Percentiles rank a stretch among this genome's conserved stretches.
Conservation (phyloP, 306 rosid genomes). For the Echinosophora koreensis region DNA sequence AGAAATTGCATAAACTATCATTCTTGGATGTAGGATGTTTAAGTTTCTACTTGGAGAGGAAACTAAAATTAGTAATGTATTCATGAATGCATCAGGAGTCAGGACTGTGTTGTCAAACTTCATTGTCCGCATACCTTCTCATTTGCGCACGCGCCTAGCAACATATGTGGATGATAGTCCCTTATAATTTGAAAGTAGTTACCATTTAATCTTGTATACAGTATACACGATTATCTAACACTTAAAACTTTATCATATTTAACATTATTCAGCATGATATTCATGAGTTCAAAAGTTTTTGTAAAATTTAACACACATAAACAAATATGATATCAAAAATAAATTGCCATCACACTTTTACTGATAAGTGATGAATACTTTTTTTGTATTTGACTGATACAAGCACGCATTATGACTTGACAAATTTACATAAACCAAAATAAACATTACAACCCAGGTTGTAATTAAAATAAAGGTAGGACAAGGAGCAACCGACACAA, state of each 20-base stretch:
- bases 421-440: neutral
- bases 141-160: no score
- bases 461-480: neutral
- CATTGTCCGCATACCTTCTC: neutral
- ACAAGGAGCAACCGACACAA: neutral
- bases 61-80: no score
- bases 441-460: neutral
- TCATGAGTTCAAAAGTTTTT: neutral
- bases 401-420: neutral
- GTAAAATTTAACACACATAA: neutral
- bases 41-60: neutral
- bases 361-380: neutral
- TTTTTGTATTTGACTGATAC: neutral
- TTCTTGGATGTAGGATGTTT: neutral
- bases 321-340: neutral
- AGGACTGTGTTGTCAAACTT: neutral
- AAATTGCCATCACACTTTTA: neutral
- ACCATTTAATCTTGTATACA: conserved; percentile 16
- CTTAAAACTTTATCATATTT: neutral
- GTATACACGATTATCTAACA: neutral
- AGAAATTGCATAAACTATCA: neutral
- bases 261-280: neutral
- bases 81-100: neutral
- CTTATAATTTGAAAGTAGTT: conserved; percentile 3
- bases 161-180: conserved; percentile 2